phyloP scores from a whole-genome alignment of 257 asterid species.

The Plantago ovata region DNA sequence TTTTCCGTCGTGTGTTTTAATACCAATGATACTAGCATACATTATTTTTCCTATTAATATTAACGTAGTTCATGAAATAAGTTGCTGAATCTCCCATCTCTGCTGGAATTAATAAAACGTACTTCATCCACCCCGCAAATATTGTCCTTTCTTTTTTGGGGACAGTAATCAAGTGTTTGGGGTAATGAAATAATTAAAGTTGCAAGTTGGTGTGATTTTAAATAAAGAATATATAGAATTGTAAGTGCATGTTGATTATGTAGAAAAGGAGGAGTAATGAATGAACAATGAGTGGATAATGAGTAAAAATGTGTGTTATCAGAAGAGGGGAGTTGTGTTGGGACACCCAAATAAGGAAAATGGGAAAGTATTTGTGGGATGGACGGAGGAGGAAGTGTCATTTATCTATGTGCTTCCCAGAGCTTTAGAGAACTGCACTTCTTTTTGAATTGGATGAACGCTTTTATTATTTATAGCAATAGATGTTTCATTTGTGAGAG shows the following conservation, averaged over 20 bases:
- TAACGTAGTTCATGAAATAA: neutral
- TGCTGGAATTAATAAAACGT: conserved; percentile 2
- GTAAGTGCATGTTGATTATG: neutral
- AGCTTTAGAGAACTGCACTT: neutral
- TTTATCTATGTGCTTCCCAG: neutral
- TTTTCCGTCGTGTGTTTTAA: neutral
- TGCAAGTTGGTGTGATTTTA: too few species aligned
- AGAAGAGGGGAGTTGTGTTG: too few species aligned
- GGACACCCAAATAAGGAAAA: too few species aligned
- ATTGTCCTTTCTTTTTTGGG: too few species aligned
- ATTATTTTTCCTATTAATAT: conserved; percentile 1
- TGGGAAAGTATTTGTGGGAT: too few species aligned
- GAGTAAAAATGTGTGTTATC: neutral
- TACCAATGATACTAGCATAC: conserved; percentile 10
- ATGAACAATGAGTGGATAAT: conserved; percentile 8
- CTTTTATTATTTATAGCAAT: neutral
- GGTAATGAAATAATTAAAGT: too few species aligned
- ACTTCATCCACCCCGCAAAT: neutral
- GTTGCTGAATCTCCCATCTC: conserved; percentile 2
- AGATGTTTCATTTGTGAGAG: too few species aligned
- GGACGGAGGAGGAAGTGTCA: neutral
- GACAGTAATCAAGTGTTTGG: too few species aligned
- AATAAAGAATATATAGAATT: too few species aligned
- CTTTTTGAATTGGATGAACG: neutral
- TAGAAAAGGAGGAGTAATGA: too few species aligned